Evolutionary conservation across 1,139 yeast genomes (phyloP), one percentile per base, ranked within the genome.

Genomic region (Diutina scorzettiae): DNA sequence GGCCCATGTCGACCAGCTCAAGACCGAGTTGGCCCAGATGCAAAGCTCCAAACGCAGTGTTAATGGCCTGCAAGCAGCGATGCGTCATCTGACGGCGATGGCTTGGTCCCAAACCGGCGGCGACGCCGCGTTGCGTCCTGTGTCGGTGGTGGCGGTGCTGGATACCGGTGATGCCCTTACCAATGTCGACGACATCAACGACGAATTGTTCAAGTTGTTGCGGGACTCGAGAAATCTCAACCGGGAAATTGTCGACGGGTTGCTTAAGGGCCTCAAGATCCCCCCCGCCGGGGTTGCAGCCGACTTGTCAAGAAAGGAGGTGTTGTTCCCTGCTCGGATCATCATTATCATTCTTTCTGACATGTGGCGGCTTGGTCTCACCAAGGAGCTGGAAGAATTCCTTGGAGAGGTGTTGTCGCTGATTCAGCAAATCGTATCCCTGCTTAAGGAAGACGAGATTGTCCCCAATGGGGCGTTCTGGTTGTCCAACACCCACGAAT

Each of bases 301-400:
- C 39, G 87, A 82, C 56, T 71, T 86, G 50, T 79, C 93, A 14
- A 74, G 87, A 55, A 86, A 89, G 59, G 98, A 93, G 60, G 95
- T 91, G 30, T 71, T 91, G 43, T 91, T 87, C 78, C 99, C 98
- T 36, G 94, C 97, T 2, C 81, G 96, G 66, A 85, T 91, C 48
- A 81, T 91, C 53, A 89, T 91, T 52, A 82, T 93, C 49, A 82
- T 91, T 37, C 72, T 91, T 48, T 81, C 95, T 53, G 98, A 93
- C 60, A 87, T 91, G 98, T 91, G 99, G 99, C 77, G 97, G 62
- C 71, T 89, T 45, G 97, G 98, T 2, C 73, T 87, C 53, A 87
- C 96, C 31, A 81, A 83, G 52, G 96, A 89, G 60, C 79, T 93
- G 55, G 98, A 91, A 65, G 81, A 79, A 46, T 85, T 91, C 59